Evolutionary conservation across 768 basidiomycete genomes (phyloP).

Genomic region (Lepiota venenata): DNA sequence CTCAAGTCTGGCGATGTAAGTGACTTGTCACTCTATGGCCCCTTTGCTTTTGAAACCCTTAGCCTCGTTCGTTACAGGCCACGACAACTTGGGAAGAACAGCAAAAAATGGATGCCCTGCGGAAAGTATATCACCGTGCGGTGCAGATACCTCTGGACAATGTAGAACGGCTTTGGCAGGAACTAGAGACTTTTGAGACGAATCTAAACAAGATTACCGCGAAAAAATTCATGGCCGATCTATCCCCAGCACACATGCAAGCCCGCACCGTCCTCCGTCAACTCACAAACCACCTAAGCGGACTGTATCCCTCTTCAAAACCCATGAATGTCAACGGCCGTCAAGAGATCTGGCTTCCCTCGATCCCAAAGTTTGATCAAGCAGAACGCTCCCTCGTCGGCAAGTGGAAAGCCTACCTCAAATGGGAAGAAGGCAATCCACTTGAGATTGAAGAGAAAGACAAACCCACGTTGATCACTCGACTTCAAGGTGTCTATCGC

Average conservation of each 20-base stretch:
- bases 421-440: constrained; percentile 95
- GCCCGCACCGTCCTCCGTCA: constrained; percentile 87
- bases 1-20: constrained; percentile 75
- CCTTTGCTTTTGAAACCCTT: constrained; percentile 8
- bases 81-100: constrained; percentile 93
- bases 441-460: constrained; percentile 90
- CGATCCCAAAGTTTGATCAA: constrained; percentile 67
- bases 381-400: constrained; percentile 74
- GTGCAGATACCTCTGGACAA: constrained; percentile 94
- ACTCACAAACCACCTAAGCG: constrained; percentile 64
- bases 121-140: constrained; percentile 90
- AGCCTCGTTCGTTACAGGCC: constrained; percentile 35
- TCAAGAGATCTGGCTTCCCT: constrained; percentile 59
- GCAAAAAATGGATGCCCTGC: constrained; percentile 90
- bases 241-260: constrained; percentile 94
- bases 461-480: constrained; percentile 53
- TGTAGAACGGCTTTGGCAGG: constrained; percentile 90
- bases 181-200: constrained; percentile 90
- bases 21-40: background rate
- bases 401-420: constrained; percentile 88
- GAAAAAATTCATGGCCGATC: constrained; percentile 92
- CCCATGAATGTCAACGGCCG: constrained; percentile 16
- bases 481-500: constrained; percentile 81
- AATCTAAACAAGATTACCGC: constrained; percentile 89
- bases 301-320: constrained; percentile 41